phyloP scores from a whole-genome alignment of 495 filamentous ascomycete genomes.

The Annulohypoxylon nitens region DNA sequence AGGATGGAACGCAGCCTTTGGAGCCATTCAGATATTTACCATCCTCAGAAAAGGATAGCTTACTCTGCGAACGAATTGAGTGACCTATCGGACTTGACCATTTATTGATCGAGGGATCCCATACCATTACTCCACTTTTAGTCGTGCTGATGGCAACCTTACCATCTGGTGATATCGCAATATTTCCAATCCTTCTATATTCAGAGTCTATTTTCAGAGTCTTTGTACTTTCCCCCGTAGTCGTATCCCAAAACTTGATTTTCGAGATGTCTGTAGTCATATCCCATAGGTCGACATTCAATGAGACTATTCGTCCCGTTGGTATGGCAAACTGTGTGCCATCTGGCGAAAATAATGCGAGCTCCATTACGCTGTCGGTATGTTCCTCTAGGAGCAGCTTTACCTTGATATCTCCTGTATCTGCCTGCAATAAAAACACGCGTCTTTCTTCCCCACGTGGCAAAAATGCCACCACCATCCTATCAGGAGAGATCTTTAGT shows the following conservation, averaged over 20 bases:
- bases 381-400: background rate
- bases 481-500: background rate
- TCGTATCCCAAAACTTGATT: too few relatives aligned
- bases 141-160: background rate
- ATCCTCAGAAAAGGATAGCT: conserved; percentile 12
- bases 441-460: background rate
- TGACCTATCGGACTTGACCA: background rate
- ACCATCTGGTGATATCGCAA: background rate
- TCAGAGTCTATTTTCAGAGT: too few relatives aligned
- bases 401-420: background rate
- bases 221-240: background rate
- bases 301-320: too few relatives aligned
- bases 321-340: background rate
- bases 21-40: background rate
- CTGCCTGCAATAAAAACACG: background rate
- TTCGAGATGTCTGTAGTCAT: too few relatives aligned
- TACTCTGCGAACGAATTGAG: background rate
- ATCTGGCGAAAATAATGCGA: conserved; percentile 10
- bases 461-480: background rate
- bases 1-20: background rate
- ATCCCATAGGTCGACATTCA: too few relatives aligned
- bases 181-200: too few relatives aligned
- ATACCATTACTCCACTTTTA: background rate
- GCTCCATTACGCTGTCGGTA: too few relatives aligned
- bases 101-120: background rate